Base-by-base conservation (phyloP, 1,284 basidiomycete genomes). In the Apiotrichum brassicae region DNA sequence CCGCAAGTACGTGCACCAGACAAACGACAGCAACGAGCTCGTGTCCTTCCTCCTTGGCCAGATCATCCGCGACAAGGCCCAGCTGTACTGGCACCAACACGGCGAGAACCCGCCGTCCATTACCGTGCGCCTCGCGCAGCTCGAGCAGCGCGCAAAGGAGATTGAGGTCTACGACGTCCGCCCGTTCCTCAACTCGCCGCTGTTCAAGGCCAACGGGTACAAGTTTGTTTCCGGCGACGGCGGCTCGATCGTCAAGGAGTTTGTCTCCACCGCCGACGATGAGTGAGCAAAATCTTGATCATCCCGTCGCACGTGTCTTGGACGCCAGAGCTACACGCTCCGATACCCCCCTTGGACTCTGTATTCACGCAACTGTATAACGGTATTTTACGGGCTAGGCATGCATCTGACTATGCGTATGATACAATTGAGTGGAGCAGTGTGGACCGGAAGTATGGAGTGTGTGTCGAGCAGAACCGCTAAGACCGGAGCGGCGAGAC, bases 1-100 rank as follows among this genome's bases (percentile, higher is more conserved):
- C 85, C 82, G 94, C 56, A 97, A 97, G 75, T 99, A 99, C 70
- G 80, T 98, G 38, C 90, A 92, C 43, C 87, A 93, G 65, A 85
- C 91, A 13, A 83, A 84, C 51, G 95, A 99, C 68, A 85, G 94
- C 72, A 92, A 98, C 72, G 95, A 99, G 72, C 75, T 99, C 49
- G 79, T 98, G 28, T 81, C 90, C 2, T 98, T 97, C 81, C 76
- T 98, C 56, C 83, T 99, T 20, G 94, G 95, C 34, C 85, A 91
- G 54, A 78, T 97, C 47, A 80, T 98, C 74, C 98, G 98, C 75
- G 93, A 97, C 66, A 90, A 88, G 65, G 89, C 88, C 30, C 83
- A 92, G 35, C 81, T 87, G 59, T 79, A 86, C 65, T 85, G 90
- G 64, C 75, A 86, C 41, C 82, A 86, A 63, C 84, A 83, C 53